These are phyloP conservation scores for Toxoplasma gondii DNA, from an alignment of 169 alveolate species.

Conservation along the genomic window DNA sequence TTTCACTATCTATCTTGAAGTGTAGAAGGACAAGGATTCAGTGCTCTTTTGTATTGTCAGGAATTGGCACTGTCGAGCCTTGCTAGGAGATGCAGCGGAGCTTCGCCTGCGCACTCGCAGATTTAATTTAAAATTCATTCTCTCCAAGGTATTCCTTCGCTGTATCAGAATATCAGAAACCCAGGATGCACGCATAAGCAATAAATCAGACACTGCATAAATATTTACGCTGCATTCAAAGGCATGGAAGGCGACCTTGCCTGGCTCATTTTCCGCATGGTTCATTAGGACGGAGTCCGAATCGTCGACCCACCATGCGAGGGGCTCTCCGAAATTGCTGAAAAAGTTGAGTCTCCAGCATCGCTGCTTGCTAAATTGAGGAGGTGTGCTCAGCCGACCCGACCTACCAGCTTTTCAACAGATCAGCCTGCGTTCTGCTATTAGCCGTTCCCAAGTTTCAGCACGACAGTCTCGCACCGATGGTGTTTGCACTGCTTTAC, in stretches of 20 bases:
- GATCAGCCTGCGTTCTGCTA: too few species aligned
- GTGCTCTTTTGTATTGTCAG: neutral
- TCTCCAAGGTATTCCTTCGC: neutral
- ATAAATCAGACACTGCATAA: too few species aligned
- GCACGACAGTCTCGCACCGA: too few species aligned
- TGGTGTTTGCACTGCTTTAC: too few species aligned
- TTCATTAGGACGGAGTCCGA: neutral
- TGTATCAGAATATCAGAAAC: too few species aligned
- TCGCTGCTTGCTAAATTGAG: neutral
- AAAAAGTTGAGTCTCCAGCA: neutral
- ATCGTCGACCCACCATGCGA: neutral
- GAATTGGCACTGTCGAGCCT: conserved; percentile 2
- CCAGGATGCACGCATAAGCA: too few species aligned
- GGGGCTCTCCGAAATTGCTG: neutral
- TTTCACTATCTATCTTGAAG: too few species aligned
- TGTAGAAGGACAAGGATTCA: neutral
- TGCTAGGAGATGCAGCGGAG: neutral
- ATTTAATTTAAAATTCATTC: neutral
- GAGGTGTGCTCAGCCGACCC: conserved; percentile 1
- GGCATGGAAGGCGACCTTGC: too few species aligned
- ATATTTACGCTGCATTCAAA: too few species aligned
- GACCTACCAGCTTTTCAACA: neutral
- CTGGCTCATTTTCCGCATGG: too few species aligned
- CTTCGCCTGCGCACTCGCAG: neutral
- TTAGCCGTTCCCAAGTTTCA: too few species aligned